These are phyloP conservation scores for Trichophyton mentagrophytes DNA, from an alignment of 2,329 filamentous ascomycete genomes.

Conservation along the genomic window DNA sequence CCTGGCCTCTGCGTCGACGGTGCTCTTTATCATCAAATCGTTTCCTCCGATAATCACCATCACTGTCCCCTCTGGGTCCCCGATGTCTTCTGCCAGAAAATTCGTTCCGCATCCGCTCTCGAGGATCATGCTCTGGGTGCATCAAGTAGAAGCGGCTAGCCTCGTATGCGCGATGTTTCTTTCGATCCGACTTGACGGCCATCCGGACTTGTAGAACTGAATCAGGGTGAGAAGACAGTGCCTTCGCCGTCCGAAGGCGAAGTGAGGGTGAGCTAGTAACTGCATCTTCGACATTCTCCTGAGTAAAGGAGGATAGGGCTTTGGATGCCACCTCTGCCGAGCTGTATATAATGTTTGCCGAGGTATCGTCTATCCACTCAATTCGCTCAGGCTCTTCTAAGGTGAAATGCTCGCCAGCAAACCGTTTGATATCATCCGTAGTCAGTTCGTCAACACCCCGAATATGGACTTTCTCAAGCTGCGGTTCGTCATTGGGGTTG, in stretches of 20 bases:
- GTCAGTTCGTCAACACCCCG: conserved; percentile 71
- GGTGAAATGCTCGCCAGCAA: conserved; percentile 55
- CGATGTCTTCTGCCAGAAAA: conserved; percentile 34
- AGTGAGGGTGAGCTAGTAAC: conserved; percentile 40
- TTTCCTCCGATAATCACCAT: conserved; percentile 35
- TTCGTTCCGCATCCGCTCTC: conserved; percentile 52
- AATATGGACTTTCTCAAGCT: conserved; percentile 60
- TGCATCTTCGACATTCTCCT: conserved; percentile 24
- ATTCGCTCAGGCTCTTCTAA: conserved; percentile 46
- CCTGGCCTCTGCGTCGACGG: conserved; percentile 30
- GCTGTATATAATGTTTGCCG: conserved; percentile 72
- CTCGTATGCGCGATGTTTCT: conserved; percentile 62
- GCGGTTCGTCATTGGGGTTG: conserved; percentile 20
- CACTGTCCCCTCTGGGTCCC: conserved; percentile 24
- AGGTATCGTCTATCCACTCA: conserved; percentile 92
- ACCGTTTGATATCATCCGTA: conserved; percentile 65
- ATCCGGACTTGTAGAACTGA: conserved; percentile 58
- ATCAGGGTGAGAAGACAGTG: conserved; percentile 54
- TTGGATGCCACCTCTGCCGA: conserved; percentile 40
- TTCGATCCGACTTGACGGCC: conserved; percentile 63
- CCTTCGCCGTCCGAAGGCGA: conserved; percentile 57
- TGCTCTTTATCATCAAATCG: conserved; percentile 51
- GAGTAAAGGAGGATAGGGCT: conserved; percentile 41
- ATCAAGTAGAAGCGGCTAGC: conserved; percentile 85
- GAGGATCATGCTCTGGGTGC: conserved; percentile 77